Evolutionary conservation across 495 filamentous ascomycete species (phyloP).

Genomic region (Pseudoneurospora amorphoporcata): DNA sequence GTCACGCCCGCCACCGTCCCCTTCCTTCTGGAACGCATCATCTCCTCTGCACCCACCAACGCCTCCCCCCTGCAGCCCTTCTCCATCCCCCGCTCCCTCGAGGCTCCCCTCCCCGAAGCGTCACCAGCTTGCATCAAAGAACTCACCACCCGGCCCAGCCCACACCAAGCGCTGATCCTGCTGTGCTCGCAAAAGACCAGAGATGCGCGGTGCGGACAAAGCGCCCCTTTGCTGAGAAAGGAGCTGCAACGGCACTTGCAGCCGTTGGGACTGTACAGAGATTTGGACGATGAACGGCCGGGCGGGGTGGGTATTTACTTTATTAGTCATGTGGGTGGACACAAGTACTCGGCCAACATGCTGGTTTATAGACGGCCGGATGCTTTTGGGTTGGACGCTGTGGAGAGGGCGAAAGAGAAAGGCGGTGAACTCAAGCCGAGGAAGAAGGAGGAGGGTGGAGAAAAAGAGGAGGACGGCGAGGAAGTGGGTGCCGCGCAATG

Average conservation of each 20-base stretch:
- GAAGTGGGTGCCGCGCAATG: slow-evolving; percentile 66
- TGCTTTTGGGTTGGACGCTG: slow-evolving; percentile 43
- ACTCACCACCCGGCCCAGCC: slow-evolving; percentile 58
- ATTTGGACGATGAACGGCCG: slow-evolving; percentile 73
- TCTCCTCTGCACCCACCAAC: slow-evolving; percentile 66
- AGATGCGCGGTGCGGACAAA: slow-evolving; percentile 90
- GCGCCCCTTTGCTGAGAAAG: slow-evolving; percentile 70
- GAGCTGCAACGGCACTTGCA: slow-evolving; percentile 89
- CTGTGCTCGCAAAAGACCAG: slow-evolving; percentile 89
- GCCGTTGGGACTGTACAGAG: slow-evolving; percentile 72
- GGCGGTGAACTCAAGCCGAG: slow-evolving; percentile 11
- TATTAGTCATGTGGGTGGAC: slow-evolving; percentile 89
- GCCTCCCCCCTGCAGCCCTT: slow-evolving; percentile 52
- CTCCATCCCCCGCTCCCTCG: slow-evolving; percentile 27
- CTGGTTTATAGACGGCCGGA: slow-evolving; percentile 71
- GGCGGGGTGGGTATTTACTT: slow-evolving; percentile 94
- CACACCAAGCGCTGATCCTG: slow-evolving; percentile 78
- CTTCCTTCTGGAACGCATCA: slow-evolving; percentile 57
- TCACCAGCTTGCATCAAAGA: slow-evolving; percentile 20
- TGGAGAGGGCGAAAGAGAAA: slow-evolving; percentile 27
- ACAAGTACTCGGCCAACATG: slow-evolving; percentile 88
- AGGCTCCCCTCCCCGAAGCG: slow-evolving; percentile 44
- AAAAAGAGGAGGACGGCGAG: slow-evolving; percentile 18
- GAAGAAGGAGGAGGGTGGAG: slow-evolving; percentile 7
- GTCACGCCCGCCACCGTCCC: slow-evolving; percentile 69